A percentile compares a stretch with the other conserved stretches of the same genome.
These are phyloP conservation scores for Tagetes erecta DNA, from an alignment of 129 eudicot species.

Conservation along the genomic window DNA sequence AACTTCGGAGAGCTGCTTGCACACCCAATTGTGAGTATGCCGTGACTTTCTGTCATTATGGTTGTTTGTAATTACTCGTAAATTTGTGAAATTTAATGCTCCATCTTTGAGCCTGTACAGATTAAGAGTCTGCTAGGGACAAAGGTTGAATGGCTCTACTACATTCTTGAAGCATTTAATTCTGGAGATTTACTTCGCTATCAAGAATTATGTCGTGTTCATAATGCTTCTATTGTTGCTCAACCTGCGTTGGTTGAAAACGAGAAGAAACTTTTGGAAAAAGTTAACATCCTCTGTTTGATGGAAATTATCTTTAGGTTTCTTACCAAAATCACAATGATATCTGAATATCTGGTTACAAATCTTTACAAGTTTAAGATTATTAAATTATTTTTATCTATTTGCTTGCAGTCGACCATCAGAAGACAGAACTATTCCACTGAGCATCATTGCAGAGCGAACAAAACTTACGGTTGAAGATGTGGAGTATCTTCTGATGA, in stretches of 20 bases:
- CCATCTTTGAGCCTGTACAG: conserved; percentile 33
- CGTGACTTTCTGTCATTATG: background rate
- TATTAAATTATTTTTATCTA: background rate
- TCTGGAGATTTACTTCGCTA: conserved; percentile 72
- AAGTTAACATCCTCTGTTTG: conserved; percentile 84
- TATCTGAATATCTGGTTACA: background rate
- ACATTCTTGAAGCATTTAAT: conserved; percentile 80
- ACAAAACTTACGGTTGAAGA: conserved; percentile 75
- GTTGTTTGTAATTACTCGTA: background rate
- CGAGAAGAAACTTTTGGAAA: conserved; percentile 75
- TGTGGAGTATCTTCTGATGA: conserved; percentile 85
- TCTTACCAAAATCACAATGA: background rate
- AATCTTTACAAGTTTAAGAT: background rate
- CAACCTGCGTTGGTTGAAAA: conserved; percentile 81
- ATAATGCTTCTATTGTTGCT: conserved; percentile 54
- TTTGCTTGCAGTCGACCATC: conserved; percentile 76
- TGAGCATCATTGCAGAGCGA: conserved; percentile 69
- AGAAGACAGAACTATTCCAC: conserved; percentile 79
- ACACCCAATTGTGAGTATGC: conserved; percentile 77
- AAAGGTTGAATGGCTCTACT: conserved; percentile 82
- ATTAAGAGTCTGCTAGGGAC: conserved; percentile 66
- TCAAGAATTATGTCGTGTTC: conserved; percentile 80
- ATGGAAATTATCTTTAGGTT: conserved; percentile 91
- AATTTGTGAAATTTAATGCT: background rate
- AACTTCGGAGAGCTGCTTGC: conserved; percentile 89